A percentile compares a stretch with the other conserved stretches of the same genome.
These are phyloP conservation scores for Wallacemonas sp. DNA, from an alignment of 208 protist genomes.

Conservation along the genomic window DNA sequence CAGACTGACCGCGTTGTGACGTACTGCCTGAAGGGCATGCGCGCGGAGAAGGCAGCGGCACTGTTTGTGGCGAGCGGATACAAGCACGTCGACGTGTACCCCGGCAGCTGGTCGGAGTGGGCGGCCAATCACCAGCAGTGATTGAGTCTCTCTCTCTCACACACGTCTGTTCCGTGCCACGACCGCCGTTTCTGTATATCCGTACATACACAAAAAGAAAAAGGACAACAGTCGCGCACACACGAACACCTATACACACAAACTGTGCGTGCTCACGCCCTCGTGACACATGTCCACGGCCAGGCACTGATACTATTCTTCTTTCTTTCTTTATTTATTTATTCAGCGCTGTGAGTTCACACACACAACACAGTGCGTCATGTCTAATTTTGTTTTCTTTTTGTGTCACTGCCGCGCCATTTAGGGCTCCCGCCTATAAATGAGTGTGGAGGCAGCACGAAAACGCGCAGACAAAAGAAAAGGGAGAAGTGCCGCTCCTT, in stretches of 20 bases:
- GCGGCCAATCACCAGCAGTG: slow-evolving; percentile 32
- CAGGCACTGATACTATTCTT: too few species aligned
- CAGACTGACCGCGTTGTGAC: slow-evolving; percentile 52
- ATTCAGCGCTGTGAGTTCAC: not conserved
- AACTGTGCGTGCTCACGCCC: too few species aligned
- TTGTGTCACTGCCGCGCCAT: slow-evolving; percentile 5
- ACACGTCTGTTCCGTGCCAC: too few species aligned
- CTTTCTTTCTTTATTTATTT: slow-evolving; percentile 7
- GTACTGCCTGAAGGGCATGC: slow-evolving; percentile 58
- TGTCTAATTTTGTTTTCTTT: not conserved
- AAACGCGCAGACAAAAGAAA: too few species aligned
- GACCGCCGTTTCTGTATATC: not conserved
- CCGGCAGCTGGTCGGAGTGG: slow-evolving; percentile 80
- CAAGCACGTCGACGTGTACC: slow-evolving; percentile 59
- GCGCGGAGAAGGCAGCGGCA: slow-evolving; percentile 48
- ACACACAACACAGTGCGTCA: not conserved
- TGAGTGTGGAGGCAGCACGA: too few species aligned
- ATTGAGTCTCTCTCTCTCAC: too few species aligned
- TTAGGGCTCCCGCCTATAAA: too few species aligned
- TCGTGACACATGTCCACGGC: too few species aligned
- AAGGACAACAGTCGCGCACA: too few species aligned
- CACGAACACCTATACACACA: too few species aligned
- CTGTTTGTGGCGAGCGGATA: slow-evolving; percentile 40
- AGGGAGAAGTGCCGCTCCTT: too few species aligned
- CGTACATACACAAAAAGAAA: not conserved